Percentiles rank a stretch among this genome's conserved stretches.
Evolutionary conservation across 176 grass and related monocot species (phyloP).

Genomic region (Phoenix roebelenii): DNA sequence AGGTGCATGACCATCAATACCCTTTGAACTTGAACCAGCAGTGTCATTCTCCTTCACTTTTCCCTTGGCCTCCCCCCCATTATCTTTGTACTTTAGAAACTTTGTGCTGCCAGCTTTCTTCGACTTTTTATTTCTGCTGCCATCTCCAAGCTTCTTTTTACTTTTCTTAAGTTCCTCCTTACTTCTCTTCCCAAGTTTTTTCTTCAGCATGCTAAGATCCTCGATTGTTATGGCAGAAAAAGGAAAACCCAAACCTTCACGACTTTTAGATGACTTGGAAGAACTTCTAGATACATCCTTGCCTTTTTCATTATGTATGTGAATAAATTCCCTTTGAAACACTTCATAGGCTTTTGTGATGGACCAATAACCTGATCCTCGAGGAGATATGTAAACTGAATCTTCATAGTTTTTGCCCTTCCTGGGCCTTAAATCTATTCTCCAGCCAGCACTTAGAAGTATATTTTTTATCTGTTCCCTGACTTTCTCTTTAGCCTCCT

Average conservation of each 20-base stretch:
- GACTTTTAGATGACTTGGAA: conserved; percentile 20
- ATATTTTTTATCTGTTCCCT: conserved; percentile 71
- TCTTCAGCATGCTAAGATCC: conserved; percentile 67
- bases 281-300: conserved; percentile 12
- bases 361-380: conserved; percentile 36
- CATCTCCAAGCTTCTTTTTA: conserved; percentile 29
- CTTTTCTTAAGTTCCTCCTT: conserved; percentile 31
- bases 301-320: conserved; percentile 21
- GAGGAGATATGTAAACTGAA: conserved; percentile 84
- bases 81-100: background rate
- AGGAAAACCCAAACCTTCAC: conserved; percentile 10
- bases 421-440: conserved; percentile 73
- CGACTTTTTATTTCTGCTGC: conserved; percentile 26
- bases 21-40: conserved; percentile 19
- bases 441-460: conserved; percentile 81
- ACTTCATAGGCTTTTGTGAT: too few species aligned
- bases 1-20: background rate
- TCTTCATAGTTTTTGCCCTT: conserved; percentile 73
- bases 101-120: conserved; percentile 9
- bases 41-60: conserved; percentile 9
- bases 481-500: conserved; percentile 50
- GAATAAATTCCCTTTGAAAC: conserved; percentile 30
- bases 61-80: conserved; percentile 17
- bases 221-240: conserved; percentile 45
- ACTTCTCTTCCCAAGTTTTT: conserved; percentile 57